phyloP scores from a whole-genome alignment of 2,329 filamentous ascomycete species.

The Verticillium longisporum region DNA sequence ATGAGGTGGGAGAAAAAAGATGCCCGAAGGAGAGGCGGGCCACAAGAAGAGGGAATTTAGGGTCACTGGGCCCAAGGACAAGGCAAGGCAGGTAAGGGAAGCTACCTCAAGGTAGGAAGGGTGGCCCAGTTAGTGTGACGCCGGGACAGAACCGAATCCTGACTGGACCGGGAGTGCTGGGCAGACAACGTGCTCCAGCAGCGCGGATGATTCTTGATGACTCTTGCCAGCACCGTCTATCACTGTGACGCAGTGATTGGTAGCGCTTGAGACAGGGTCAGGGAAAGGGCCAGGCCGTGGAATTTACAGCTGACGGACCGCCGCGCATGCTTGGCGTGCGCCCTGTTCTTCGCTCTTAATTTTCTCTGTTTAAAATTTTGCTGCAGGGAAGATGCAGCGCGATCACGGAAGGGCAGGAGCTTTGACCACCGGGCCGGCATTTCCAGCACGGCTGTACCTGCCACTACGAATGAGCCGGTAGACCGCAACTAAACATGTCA shows the following conservation, averaged over 20 bases:
- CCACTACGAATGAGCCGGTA: not conserved
- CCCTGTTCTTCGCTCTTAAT: not conserved
- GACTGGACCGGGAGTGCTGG: not conserved
- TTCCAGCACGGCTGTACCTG: not conserved
- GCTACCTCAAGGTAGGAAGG: too few species aligned
- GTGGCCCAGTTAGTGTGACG: slow-evolving; percentile 2
- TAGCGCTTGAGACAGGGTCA: not conserved
- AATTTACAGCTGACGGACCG: not conserved
- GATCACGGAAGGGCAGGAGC: not conserved
- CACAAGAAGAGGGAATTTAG: slow-evolving; percentile 7
- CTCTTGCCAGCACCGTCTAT: not conserved
- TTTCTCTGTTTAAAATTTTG: not conserved
- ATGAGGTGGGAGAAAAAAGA: slow-evolving; percentile 4
- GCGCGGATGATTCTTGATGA: not conserved
- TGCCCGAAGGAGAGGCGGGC: slow-evolving; percentile 3
- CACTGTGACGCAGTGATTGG: not conserved
- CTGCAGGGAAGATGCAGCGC: not conserved
- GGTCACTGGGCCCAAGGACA: not conserved
- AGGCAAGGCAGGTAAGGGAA: not conserved
- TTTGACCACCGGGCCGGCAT: not conserved
- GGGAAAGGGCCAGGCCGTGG: not conserved
- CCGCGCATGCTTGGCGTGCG: not conserved
- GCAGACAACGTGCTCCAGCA: not conserved
- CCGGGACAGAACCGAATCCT: slow-evolving; percentile 5
- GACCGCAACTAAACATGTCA: not conserved